Evolutionary conservation across 2,329 filamentous ascomycete species (phyloP).

Genomic region (Chaetomiaceae sp.): DNA sequence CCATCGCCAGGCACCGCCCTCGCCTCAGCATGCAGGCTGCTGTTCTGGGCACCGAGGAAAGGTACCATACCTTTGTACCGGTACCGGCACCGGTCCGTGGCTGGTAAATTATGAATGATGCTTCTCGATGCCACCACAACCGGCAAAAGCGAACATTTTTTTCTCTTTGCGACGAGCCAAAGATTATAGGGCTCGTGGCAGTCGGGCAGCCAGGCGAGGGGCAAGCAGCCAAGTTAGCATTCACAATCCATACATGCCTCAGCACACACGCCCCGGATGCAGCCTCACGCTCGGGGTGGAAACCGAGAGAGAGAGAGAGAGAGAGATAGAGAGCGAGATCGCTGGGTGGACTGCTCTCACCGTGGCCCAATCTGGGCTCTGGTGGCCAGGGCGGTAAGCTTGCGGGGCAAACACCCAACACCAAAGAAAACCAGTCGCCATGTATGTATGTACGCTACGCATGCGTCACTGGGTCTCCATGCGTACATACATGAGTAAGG

Average conservation of each 20-base stretch:
- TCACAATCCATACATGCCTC: too few species aligned
- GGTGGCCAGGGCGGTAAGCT: too few species aligned
- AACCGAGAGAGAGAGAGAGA: too few species aligned
- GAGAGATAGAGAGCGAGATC: too few species aligned
- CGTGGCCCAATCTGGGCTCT: conserved; percentile 3
- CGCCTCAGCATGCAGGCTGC: not conserved
- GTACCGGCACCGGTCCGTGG: not conserved
- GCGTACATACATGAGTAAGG: not conserved
- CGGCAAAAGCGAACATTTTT: not conserved
- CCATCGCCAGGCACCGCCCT: not conserved
- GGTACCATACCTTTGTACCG: conserved; percentile 1
- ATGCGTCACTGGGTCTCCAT: not conserved
- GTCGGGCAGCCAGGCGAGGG: not conserved
- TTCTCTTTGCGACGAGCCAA: too few species aligned
- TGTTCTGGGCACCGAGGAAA: conserved; percentile 3
- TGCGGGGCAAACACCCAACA: not conserved
- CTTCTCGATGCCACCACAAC: not conserved
- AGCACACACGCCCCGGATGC: too few species aligned
- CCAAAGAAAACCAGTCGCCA: not conserved
- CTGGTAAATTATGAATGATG: not conserved
- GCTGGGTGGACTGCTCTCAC: not conserved
- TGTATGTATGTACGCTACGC: not conserved
- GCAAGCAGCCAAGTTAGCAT: too few species aligned
- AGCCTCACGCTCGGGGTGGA: too few species aligned
- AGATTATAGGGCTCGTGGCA: too few species aligned